phyloP scores from a whole-genome alignment of 768 basidiomycete species.

The Lyophyllum atratum region DNA sequence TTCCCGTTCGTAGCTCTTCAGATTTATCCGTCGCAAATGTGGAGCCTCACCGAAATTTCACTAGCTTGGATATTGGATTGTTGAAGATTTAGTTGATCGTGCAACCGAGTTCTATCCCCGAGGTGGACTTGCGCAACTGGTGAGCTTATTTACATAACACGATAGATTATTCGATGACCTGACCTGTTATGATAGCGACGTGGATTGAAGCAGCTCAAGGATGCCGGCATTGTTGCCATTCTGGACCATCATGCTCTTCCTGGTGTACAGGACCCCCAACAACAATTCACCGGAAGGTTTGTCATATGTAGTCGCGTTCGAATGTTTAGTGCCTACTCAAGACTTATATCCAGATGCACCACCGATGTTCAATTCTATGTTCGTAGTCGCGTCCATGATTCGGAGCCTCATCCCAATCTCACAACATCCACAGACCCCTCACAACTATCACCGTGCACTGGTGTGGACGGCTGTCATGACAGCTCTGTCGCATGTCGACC shows the following conservation, averaged over 20 bases:
- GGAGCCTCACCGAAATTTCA: background rate
- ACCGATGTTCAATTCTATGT: slow-evolving; percentile 74
- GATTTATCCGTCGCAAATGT: background rate
- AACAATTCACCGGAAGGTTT: slow-evolving; percentile 72
- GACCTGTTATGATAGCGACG: slow-evolving; percentile 44
- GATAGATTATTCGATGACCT: background rate
- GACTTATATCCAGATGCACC: slow-evolving; percentile 54
- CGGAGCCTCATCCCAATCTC: background rate
- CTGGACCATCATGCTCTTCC: slow-evolving; percentile 71
- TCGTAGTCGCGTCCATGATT: slow-evolving; percentile 6
- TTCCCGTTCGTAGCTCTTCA: slow-evolving; percentile 54
- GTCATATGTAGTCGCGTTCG: slow-evolving; percentile 13
- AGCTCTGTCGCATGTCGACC: slow-evolving; percentile 65
- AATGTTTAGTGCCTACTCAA: background rate
- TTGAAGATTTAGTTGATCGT: slow-evolving; percentile 71
- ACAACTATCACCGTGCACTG: slow-evolving; percentile 77
- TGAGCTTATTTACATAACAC: slow-evolving; percentile 29
- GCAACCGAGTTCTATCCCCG: slow-evolving; percentile 62
- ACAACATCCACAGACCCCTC: slow-evolving; percentile 46
- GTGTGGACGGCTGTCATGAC: slow-evolving; percentile 87
- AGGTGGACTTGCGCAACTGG: slow-evolving; percentile 69
- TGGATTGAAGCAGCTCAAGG: slow-evolving; percentile 59
- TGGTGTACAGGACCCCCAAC: slow-evolving; percentile 61
- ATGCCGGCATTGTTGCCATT: slow-evolving; percentile 67
- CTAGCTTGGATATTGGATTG: slow-evolving; percentile 82